Evolutionary conservation across 805 yeast genomes (phyloP).

Genomic region (Metschnikowia continentalis): DNA sequence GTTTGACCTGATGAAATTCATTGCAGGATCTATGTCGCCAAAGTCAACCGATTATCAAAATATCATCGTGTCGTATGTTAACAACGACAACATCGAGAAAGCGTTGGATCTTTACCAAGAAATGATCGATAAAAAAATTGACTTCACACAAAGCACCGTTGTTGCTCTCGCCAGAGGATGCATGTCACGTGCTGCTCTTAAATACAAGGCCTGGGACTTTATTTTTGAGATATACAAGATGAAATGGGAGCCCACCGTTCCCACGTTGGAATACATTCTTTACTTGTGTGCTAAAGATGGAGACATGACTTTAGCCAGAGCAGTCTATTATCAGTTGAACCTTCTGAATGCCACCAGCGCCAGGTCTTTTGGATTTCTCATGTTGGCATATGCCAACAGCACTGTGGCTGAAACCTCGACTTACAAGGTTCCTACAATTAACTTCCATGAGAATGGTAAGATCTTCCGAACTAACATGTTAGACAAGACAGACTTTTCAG

Average conservation of each 20-base stretch:
- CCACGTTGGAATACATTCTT: slow-evolving; percentile 64
- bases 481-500: slow-evolving; percentile 34
- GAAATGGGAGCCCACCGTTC: slow-evolving; percentile 40
- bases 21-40: slow-evolving; percentile 64
- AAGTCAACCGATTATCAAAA: slow-evolving; percentile 64
- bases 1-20: slow-evolving; percentile 83
- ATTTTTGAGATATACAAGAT: slow-evolving; percentile 58
- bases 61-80: slow-evolving; percentile 63
- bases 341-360: slow-evolving; percentile 33
- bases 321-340: slow-evolving; percentile 50
- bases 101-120: slow-evolving; percentile 76
- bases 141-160: slow-evolving; percentile 35
- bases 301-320: slow-evolving; percentile 68
- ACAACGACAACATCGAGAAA: slow-evolving; percentile 60
- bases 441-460: slow-evolving; percentile 44
- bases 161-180: slow-evolving; percentile 68
- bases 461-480: slow-evolving; percentile 45
- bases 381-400: slow-evolving; percentile 48
- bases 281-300: slow-evolving; percentile 77
- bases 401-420: slow-evolving; percentile 15
- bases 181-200: slow-evolving; percentile 44
- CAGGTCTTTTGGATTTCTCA: slow-evolving; percentile 41
- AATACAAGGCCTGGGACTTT: slow-evolving; percentile 70
- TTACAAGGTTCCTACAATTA: slow-evolving; percentile 20
- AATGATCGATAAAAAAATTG: slow-evolving; percentile 38